phyloP scores from a whole-genome alignment of 2,329 filamentous ascomycete genomes.

The Myriosclerotinia curreyana region DNA sequence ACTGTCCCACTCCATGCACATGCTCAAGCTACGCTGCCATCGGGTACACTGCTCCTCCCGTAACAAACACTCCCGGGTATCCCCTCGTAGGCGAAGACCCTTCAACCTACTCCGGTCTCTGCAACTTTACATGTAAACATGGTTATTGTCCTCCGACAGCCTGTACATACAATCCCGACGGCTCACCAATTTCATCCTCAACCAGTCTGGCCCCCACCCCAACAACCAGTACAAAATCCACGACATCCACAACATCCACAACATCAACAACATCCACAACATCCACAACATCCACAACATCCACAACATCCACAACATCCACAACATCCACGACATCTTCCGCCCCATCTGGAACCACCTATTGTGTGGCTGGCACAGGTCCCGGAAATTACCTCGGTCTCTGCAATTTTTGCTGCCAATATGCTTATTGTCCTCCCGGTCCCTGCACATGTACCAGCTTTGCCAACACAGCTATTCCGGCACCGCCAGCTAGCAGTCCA shows the following conservation, averaged over 20 bases:
- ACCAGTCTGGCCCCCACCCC: not conserved
- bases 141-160: constrained; percentile 30
- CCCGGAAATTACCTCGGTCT: constrained; percentile 42
- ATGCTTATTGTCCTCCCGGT: constrained; percentile 32
- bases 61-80: constrained; percentile 4
- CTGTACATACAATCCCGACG: constrained; percentile 8
- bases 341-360: constrained; percentile 13
- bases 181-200: not conserved
- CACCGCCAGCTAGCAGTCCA: constrained; percentile 33
- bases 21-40: constrained; percentile 10
- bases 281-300: constrained; percentile 7
- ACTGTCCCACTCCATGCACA: constrained; percentile 28
- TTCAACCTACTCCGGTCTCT: constrained; percentile 31
- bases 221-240: not conserved
- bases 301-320: not conserved
- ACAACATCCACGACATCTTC: constrained; percentile 23
- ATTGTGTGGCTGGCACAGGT: constrained; percentile 32
- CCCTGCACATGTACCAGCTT: constrained; percentile 32
- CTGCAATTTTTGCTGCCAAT: constrained; percentile 38
- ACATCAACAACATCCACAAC: constrained; percentile 22
- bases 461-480: constrained; percentile 23
- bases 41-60: constrained; percentile 1
- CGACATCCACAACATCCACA: not conserved
- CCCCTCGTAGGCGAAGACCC: constrained; percentile 15
- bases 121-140: constrained; percentile 35